Evolutionary conservation across 371 early-diverging fungal species (phyloP), one percentile per base, ranked within the genome.

Genomic region (Saksenaea vasiformis): DNA sequence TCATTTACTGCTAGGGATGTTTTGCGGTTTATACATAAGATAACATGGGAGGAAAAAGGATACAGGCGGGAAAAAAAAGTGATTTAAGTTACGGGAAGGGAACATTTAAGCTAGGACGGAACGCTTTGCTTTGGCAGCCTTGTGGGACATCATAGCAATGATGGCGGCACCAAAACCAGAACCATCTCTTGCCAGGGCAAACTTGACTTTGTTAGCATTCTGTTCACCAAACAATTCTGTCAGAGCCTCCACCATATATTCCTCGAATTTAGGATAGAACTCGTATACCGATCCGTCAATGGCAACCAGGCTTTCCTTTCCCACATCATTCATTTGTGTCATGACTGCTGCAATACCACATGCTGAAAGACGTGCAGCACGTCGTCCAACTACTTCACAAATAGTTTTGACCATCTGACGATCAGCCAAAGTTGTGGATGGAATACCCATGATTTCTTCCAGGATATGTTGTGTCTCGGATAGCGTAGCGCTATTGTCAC

Each of bases 281-380:
- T 92, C 91, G 71, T 88, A 95, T 56, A 95, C 76, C 9, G 87
- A 87, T 8, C 96, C 95, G 65, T 95, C 96, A 34, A 95, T 88
- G 55, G 89, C 93, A 14, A 66, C 47, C 22, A 36, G 11, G 17
- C 24, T 44, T 27, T 92, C 91, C 56, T 93, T 91, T 11, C 79
- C 75, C 27, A 87, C 68, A 0, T 76, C 68, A 7, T 84, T 74
- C 55, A 84, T 85, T 47, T 73, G 73, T 41, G 83, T 82, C 39
- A 95, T 84, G 35, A 97, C 84, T n/a, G 91, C 93, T n/a, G 92
- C 88, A 67, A 96, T 82, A 27, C 90, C 95, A 34, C 91, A 90
- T 15, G 95, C 95, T 58, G 89, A 76, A 38, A 98, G 80, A 35
- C 95, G 87, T 27, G 95, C 97, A 13, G 98, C 90, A 37, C 97